These are phyloP conservation scores for Brettanomyces custersianus DNA, from an alignment of 805 yeast genomes.

Conservation along the genomic window DNA sequence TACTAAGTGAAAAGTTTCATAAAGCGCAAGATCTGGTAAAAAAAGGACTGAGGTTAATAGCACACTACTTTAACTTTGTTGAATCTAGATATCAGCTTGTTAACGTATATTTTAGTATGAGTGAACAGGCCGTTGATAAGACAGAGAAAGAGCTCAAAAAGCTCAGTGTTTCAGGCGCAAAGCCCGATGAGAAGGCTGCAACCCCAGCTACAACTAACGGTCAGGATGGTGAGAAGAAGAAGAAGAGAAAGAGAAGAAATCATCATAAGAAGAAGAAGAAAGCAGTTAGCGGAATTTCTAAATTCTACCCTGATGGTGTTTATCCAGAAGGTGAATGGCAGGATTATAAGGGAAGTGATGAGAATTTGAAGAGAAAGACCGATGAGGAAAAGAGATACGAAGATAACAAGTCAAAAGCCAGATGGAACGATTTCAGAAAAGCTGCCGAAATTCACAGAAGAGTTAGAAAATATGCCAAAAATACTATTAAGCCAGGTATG, in stretches of 20 bases:
- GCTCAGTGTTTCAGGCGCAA: not conserved
- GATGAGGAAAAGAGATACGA: conserved; percentile 78
- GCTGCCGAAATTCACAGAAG: conserved; percentile 95
- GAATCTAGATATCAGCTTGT: too few species aligned
- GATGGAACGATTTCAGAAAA: conserved; percentile 84
- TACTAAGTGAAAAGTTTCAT: too few species aligned
- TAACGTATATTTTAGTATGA: conserved; percentile 1
- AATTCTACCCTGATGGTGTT: conserved; percentile 57
- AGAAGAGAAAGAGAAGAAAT: conserved; percentile 53
- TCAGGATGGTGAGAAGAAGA: conserved; percentile 12
- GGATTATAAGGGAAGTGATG: conserved; percentile 55
- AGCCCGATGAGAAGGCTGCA: not conserved
- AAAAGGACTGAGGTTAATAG: too few species aligned
- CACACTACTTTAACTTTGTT: too few species aligned
- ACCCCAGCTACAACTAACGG: not conserved
- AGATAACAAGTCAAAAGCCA: conserved; percentile 52
- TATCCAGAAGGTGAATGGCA: conserved; percentile 86
- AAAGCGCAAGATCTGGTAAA: too few species aligned
- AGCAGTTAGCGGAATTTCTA: conserved; percentile 53
- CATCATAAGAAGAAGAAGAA: conserved; percentile 47
- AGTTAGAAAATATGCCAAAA: conserved; percentile 72
- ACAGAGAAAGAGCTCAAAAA: not conserved
- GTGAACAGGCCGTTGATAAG: conserved; percentile 3
- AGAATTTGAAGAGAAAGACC: conserved; percentile 66
- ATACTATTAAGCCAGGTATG: conserved; percentile 83